phyloP scores from a whole-genome alignment of 306 rosid genomes.

The Datisca glomerata region DNA sequence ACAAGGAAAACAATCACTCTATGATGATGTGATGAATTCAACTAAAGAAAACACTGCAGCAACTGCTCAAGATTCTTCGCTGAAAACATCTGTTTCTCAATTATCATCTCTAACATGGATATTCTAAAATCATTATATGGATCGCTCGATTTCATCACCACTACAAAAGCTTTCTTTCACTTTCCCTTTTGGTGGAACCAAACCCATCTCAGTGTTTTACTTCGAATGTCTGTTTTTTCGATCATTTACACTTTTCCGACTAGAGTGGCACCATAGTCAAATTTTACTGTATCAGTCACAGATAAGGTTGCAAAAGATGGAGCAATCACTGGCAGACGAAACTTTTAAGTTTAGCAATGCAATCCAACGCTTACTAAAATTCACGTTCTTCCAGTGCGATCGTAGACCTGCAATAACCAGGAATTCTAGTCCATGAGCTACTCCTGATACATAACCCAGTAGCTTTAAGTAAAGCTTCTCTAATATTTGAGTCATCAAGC shows the following conservation, averaged over 20 bases:
- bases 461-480: conserved; percentile 52
- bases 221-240: no score
- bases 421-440: conserved; percentile 89
- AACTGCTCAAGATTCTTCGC: conserved; percentile 65
- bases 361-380: conserved; percentile 65
- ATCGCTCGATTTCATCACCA: conserved; percentile 84
- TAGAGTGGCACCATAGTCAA: no score
- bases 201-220: conserved; percentile 42
- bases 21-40: conserved; percentile 67
- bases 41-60: conserved; percentile 67
- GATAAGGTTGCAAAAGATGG: no score
- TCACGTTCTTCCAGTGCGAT: conserved; percentile 72
- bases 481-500: conserved; percentile 57
- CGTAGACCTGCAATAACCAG: conserved; percentile 84
- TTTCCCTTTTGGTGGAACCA: conserved; percentile 49
- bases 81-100: conserved; percentile 78
- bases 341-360: conserved; percentile 47
- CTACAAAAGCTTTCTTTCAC: conserved; percentile 73
- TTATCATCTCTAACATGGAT: conserved; percentile 92
- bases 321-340: conserved; percentile 18
- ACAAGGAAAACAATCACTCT: conserved; percentile 64
- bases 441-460: conserved; percentile 92
- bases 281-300: no score
- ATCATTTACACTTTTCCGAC: no score
- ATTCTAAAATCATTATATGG: conserved; percentile 84